Conservation (phyloP, 805 yeast species). For the Cyberlindnera maclurae region DNA sequence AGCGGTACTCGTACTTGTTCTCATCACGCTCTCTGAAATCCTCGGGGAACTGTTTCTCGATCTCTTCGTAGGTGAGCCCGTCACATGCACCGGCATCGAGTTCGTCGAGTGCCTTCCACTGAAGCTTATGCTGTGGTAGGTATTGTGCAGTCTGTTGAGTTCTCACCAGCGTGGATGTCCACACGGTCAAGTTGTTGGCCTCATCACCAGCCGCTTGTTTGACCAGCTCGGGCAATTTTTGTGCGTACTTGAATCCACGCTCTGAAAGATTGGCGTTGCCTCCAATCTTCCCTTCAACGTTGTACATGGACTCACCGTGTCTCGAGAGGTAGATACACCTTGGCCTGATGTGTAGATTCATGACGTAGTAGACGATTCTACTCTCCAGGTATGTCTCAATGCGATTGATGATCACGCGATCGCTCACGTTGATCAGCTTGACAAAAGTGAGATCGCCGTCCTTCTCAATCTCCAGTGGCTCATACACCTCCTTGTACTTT, state of each 20-base stretch:
- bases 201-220: constrained; percentile 37
- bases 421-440: constrained; percentile 79
- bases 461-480: constrained; percentile 55
- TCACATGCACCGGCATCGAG: constrained; percentile 97
- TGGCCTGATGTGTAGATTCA: constrained; percentile 92
- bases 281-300: constrained; percentile 90
- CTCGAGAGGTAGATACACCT: constrained; percentile 89
- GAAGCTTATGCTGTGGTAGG: constrained; percentile 73
- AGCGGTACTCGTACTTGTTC: constrained; percentile 90
- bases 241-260: constrained; percentile 79
- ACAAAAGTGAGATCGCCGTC: constrained; percentile 74
- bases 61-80: constrained; percentile 93
- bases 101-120: constrained; percentile 97
- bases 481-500: constrained; percentile 67
- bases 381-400: constrained; percentile 87
- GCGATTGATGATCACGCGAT: constrained; percentile 81
- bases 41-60: constrained; percentile 78
- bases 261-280: constrained; percentile 86
- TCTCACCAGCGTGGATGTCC: constrained; percentile 90
- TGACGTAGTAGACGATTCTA: constrained; percentile 88
- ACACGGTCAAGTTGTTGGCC: constrained; percentile 69
- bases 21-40: constrained; percentile 95
- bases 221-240: constrained; percentile 72
- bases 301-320: constrained; percentile 92
- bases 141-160: constrained; percentile 88